A percentile compares a stretch with the other conserved stretches of the same genome.
These are phyloP conservation scores for Prosopis cineraria DNA, from an alignment of 306 rosid genomes.

Conservation along the genomic window DNA sequence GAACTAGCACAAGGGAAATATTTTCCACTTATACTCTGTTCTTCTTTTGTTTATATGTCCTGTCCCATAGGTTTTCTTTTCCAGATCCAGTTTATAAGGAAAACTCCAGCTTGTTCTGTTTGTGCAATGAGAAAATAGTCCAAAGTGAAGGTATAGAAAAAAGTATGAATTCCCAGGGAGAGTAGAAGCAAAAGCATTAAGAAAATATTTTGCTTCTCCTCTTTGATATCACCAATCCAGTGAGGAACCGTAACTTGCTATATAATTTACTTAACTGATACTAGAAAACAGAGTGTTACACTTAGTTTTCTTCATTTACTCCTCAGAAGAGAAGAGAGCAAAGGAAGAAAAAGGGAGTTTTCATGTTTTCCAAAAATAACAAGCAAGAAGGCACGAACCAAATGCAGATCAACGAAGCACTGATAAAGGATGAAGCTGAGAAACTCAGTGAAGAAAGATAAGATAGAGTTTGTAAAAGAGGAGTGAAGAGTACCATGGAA, in stretches of 20 bases:
- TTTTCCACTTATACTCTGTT: slow-evolving; percentile 41
- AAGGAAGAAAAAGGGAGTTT: background rate
- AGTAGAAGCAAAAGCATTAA: slow-evolving; percentile 9
- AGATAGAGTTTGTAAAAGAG: background rate
- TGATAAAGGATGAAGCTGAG: slow-evolving; percentile 16
- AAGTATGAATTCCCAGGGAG: background rate
- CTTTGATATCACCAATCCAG: slow-evolving; percentile 30
- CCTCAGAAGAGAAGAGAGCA: slow-evolving; percentile 28
- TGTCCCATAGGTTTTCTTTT: slow-evolving; percentile 44
- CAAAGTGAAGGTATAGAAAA: slow-evolving; percentile 21
- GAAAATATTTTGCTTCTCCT: slow-evolving; percentile 16
- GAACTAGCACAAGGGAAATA: slow-evolving; percentile 42
- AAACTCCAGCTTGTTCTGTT: slow-evolving; percentile 54
- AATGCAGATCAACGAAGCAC: slow-evolving; percentile 42
- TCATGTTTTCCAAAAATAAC: background rate
- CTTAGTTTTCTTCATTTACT: slow-evolving; percentile 30
- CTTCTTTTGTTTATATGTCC: slow-evolving; percentile 19
- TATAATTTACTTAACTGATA: background rate
- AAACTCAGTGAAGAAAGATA: background rate
- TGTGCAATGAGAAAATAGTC: slow-evolving; percentile 28
- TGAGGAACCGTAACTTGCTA: background rate
- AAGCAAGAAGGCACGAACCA: slow-evolving; percentile 30
- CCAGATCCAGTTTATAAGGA: slow-evolving; percentile 67
- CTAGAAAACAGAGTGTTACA: slow-evolving; percentile 14
- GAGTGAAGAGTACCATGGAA: slow-evolving; percentile 50